phyloP scores from a whole-genome alignment of 768 basidiomycete species.

The Glaciozyma antarctica region DNA sequence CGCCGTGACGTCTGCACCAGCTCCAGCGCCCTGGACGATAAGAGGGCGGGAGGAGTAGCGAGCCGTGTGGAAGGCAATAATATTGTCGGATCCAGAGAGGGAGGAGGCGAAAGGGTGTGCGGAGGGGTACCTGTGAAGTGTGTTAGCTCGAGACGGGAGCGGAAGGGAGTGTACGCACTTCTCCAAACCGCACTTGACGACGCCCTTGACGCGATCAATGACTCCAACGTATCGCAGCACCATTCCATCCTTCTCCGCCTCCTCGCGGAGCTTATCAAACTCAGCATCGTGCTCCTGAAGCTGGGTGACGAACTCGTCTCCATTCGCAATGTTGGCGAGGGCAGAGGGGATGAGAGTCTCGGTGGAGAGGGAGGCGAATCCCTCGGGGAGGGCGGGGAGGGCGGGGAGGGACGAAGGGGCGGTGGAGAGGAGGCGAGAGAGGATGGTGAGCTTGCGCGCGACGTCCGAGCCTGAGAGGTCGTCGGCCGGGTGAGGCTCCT shows the following conservation, averaged over 20 bases:
- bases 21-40: conserved; percentile 90
- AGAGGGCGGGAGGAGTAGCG: conserved; percentile 80
- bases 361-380: conserved; percentile 71
- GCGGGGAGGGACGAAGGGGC: conserved; percentile 32
- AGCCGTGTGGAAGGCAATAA: conserved; percentile 92
- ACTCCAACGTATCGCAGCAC: conserved; percentile 92
- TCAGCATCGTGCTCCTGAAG: conserved; percentile 74
- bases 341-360: conserved; percentile 73
- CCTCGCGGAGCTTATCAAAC: conserved; percentile 64
- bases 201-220: conserved; percentile 62
- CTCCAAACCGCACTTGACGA: conserved; percentile 77
- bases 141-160: background rate
- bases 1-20: conserved; percentile 95
- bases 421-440: conserved; percentile 55
- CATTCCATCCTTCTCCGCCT: conserved; percentile 66
- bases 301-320: conserved; percentile 69
- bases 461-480: conserved; percentile 96
- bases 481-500: conserved; percentile 97
- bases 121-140: conserved; percentile 60
- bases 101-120: conserved; percentile 93
- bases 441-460: conserved; percentile 90
- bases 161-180: conserved; percentile 51
- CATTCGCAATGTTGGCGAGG: conserved; percentile 57
- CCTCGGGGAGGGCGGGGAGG: conserved; percentile 52
- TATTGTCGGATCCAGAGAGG: conserved; percentile 92